These are phyloP conservation scores for Ambrosia artemisiifolia DNA, from an alignment of 129 eudicot species.

Conservation along the genomic window DNA sequence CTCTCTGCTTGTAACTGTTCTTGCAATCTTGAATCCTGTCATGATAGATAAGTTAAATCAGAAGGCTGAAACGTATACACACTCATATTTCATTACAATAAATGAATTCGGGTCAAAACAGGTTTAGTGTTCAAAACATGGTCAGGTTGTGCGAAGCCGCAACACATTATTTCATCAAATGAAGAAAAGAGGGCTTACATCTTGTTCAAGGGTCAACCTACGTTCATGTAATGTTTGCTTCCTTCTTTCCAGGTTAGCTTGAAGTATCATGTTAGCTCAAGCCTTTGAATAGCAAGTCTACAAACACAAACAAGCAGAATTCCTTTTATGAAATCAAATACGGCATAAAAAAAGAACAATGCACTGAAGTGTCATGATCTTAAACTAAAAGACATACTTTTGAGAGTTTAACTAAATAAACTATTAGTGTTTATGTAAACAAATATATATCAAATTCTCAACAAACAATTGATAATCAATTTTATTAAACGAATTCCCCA, in stretches of 20 bases:
- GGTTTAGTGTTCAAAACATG: background rate
- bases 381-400: too few relatives aligned
- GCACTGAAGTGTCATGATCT: constrained; percentile 22
- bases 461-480: too few relatives aligned
- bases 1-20: constrained; percentile 99
- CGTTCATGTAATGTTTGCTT: constrained; percentile 97
- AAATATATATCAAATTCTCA: too few relatives aligned
- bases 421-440: too few relatives aligned
- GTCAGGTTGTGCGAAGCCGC: background rate
- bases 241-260: constrained; percentile 96
- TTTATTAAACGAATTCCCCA: too few relatives aligned
- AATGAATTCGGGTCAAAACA: background rate
- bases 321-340: background rate
- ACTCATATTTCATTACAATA: background rate
- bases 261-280: constrained; percentile 89
- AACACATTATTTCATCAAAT: background rate
- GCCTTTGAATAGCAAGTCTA: constrained; percentile 88
- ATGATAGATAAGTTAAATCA: background rate
- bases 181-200: constrained; percentile 50
- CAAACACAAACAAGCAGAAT: constrained; percentile 16
- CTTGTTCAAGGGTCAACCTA: constrained; percentile 96
- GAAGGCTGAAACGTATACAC: background rate
- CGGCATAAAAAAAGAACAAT: background rate
- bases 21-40: constrained; percentile 87
- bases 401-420: too few relatives aligned